These are phyloP conservation scores for Fusarium verticillioides DNA, from an alignment of 2,329 filamentous ascomycete genomes.

Conservation along the genomic window DNA sequence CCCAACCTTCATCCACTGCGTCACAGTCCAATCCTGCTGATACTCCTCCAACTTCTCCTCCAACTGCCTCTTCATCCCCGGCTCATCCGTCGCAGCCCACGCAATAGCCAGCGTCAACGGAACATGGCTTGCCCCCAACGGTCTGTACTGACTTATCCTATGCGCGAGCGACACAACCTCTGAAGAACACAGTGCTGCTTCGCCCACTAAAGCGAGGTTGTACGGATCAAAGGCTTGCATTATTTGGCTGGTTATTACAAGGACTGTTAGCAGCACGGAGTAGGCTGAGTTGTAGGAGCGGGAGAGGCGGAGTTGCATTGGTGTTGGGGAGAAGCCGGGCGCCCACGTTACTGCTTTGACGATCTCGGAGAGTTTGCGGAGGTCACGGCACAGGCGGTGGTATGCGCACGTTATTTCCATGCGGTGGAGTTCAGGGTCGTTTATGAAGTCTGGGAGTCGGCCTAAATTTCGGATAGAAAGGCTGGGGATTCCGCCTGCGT, in stretches of 20 bases:
- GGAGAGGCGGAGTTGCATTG: constrained; percentile 19
- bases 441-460: constrained; percentile 31
- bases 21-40: constrained; percentile 30
- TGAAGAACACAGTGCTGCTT: constrained; percentile 24
- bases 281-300: constrained; percentile 28
- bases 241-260: constrained; percentile 22
- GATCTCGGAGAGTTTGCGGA: constrained; percentile 26
- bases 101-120: constrained; percentile 25
- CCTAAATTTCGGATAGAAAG: constrained; percentile 29
- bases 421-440: constrained; percentile 27
- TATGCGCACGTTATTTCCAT: constrained; percentile 34
- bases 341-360: constrained; percentile 25
- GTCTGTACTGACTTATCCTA: constrained; percentile 17
- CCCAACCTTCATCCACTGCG: constrained; percentile 24
- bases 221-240: constrained; percentile 36
- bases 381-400: constrained; percentile 21
- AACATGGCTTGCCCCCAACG: constrained; percentile 28
- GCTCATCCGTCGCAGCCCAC: constrained; percentile 33
- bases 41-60: constrained; percentile 24
- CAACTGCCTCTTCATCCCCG: constrained; percentile 17
- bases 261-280: constrained; percentile 10
- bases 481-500: constrained; percentile 20
- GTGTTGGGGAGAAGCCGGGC: constrained; percentile 10
- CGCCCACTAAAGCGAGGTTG: constrained; percentile 16
- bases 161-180: constrained; percentile 24